phyloP scores from a whole-genome alignment of 495 filamentous ascomycete genomes.

The Aspergillus nanangensis region DNA sequence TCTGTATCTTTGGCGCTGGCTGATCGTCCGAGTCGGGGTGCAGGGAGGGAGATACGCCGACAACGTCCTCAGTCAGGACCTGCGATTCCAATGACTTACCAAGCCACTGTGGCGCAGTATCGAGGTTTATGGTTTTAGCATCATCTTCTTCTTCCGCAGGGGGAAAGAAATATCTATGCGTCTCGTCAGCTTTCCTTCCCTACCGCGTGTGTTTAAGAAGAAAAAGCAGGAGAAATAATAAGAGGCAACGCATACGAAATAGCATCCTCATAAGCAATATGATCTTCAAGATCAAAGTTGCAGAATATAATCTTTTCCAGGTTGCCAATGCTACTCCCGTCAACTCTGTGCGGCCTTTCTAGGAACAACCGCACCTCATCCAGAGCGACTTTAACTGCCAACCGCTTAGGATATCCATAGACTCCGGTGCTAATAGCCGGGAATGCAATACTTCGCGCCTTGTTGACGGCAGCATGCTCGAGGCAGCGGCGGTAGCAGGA shows the following conservation, averaged over 20 bases:
- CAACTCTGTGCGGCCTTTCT: not conserved
- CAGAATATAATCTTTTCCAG: not conserved
- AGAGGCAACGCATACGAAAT: not conserved
- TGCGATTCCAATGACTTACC: not conserved
- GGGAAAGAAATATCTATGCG: not conserved
- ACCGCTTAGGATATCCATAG: constrained; percentile 77
- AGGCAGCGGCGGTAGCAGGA: constrained; percentile 75
- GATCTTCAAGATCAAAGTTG: not conserved
- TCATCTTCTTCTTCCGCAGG: not conserved
- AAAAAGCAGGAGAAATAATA: not conserved
- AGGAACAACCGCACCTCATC: constrained; percentile 11
- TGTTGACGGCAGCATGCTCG: constrained; percentile 62
- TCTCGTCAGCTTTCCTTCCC: not conserved
- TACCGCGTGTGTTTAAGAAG: not conserved
- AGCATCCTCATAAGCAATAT: not conserved
- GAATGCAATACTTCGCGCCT: constrained; percentile 73
- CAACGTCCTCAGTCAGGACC: not conserved
- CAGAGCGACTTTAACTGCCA: constrained; percentile 66
- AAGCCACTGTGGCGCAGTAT: not conserved
- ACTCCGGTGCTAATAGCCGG: constrained; percentile 79
- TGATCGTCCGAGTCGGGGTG: too few relatives aligned
- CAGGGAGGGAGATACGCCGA: too few relatives aligned
- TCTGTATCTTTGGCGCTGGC: too few relatives aligned
- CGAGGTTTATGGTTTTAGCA: not conserved
- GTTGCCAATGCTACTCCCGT: not conserved